phyloP scores from a whole-genome alignment of 2,329 filamentous ascomycete species.

The Tolypocladium album region DNA sequence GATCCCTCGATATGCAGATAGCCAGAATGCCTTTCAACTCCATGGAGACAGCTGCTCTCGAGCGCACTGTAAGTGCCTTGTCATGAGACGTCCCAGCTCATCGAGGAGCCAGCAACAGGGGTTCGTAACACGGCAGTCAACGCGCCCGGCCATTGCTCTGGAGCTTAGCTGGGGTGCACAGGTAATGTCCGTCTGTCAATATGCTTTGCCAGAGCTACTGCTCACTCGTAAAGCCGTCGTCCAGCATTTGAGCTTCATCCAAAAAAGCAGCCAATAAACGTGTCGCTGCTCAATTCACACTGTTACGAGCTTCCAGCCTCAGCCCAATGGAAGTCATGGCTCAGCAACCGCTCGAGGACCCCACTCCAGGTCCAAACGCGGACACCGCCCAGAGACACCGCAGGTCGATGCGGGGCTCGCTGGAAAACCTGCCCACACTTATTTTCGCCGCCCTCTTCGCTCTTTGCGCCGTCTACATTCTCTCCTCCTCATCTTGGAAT shows the following conservation, averaged over 20 bases:
- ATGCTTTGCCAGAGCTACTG: background rate
- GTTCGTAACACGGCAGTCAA: background rate
- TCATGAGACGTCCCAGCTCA: background rate
- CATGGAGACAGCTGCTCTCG: background rate
- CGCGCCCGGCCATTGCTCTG: background rate
- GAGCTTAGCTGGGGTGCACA: background rate
- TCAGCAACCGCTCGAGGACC: background rate
- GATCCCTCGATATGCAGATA: background rate
- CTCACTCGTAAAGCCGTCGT: background rate
- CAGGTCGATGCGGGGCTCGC: slow-evolving; percentile 17
- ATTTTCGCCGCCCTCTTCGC: slow-evolving; percentile 28
- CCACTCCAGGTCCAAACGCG: background rate
- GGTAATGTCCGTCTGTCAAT: background rate
- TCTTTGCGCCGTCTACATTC: slow-evolving; percentile 23
- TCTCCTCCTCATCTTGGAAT: slow-evolving; percentile 6
- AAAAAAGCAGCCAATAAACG: background rate
- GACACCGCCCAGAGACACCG: background rate
- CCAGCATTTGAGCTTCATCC: background rate
- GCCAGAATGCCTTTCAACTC: background rate
- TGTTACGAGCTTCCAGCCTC: background rate
- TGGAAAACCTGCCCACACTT: slow-evolving; percentile 32
- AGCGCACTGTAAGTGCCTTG: background rate
- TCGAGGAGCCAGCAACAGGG: background rate
- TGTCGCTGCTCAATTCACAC: background rate
- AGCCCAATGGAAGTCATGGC: background rate